phyloP scores from a whole-genome alignment of 2,329 filamentous ascomycete genomes.

The Pezicula radicicola region DNA sequence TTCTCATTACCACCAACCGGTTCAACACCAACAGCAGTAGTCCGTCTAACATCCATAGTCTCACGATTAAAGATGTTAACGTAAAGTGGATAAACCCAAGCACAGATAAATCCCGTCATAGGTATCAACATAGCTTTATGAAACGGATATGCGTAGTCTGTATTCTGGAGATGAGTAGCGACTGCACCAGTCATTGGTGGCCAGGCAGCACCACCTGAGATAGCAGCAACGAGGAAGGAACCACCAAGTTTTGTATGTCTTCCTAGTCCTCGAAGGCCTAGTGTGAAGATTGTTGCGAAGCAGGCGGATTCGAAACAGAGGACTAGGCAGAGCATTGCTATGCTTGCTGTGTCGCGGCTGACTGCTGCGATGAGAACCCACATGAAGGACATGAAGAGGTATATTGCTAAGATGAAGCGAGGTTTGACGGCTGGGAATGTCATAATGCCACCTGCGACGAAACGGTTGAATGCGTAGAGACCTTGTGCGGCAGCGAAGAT shows the following conservation, averaged over 20 bases:
- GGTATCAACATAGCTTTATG: too few species aligned
- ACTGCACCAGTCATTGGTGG: slow-evolving; percentile 44
- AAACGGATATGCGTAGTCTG: too few species aligned
- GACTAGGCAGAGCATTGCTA: slow-evolving; percentile 46
- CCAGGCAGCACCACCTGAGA: slow-evolving; percentile 44
- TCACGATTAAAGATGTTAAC: too few species aligned
- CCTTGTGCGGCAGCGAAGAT: slow-evolving; percentile 52
- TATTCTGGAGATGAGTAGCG: slow-evolving; percentile 23
- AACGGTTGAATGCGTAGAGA: slow-evolving; percentile 51
- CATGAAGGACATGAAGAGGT: slow-evolving; percentile 41
- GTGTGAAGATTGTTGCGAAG: slow-evolving; percentile 51
- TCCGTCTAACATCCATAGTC: too few species aligned
- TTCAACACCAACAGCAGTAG: too few species aligned
- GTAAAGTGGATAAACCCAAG: too few species aligned
- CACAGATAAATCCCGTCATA: too few species aligned
- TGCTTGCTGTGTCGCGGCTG: slow-evolving; percentile 46
- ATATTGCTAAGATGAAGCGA: slow-evolving; percentile 46
- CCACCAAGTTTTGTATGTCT: slow-evolving; percentile 47
- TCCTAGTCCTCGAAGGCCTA: slow-evolving; percentile 49
- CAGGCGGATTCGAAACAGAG: slow-evolving; percentile 51
- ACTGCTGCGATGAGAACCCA: slow-evolving; percentile 41
- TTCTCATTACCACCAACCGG: too few species aligned
- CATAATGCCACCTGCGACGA: slow-evolving; percentile 47
- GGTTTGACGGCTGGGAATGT: slow-evolving; percentile 41
- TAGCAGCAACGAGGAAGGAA: slow-evolving; percentile 45